Evolutionary conservation across 225 moss, liverwort and hornwort species (phyloP), one percentile per base, ranked within the genome.

Genomic region (Sphagnum tenellum): DNA sequence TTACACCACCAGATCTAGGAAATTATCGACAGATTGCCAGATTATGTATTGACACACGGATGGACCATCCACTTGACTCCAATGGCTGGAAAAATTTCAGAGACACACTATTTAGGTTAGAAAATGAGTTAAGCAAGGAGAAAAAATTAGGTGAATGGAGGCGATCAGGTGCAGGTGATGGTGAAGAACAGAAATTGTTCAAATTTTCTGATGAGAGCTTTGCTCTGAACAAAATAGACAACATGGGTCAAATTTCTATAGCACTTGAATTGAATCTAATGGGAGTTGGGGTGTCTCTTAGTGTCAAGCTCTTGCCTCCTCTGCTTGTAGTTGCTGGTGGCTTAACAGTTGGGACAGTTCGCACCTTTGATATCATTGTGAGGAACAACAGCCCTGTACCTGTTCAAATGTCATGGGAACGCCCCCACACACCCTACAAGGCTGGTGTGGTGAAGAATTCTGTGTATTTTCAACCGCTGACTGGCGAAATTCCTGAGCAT

Each of bases 271-370:
- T 96, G 54, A 70, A 78, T 49, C 9, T 92, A 13, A 66, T 10
- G 48, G 90, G 90, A 3, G 70, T 64, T 12, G 92, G 90, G 52
- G 74, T 79, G 50, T 75, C 82, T 11, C 73, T 87, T 49, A 67
- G 86, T 71, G 79, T 90, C 0, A 29, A 75, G 9, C 74, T 90
- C 5, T 5, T 73, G 13, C 92, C 96, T 5, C 69, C 88, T 6
- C 13, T 90, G 4, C 69, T 90, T 59, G 80, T 79, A 67, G 74
- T 90, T 47, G 79, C 85, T 44, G 96, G 96, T 58, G 81, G 90
- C 13, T 76, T 96, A 58, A 82, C 81, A 44, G 66, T 90, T 66
- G 92, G 87, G 50, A 68, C 47, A 0, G 55, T 75, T 13, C 80
- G 71, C 5, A 67, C 75, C 2, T 76, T 78, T 3, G 67, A 83